Evolutionary conservation across 495 filamentous ascomycete species (phyloP).

Genomic region (Hypomontagnella monticulosa): DNA sequence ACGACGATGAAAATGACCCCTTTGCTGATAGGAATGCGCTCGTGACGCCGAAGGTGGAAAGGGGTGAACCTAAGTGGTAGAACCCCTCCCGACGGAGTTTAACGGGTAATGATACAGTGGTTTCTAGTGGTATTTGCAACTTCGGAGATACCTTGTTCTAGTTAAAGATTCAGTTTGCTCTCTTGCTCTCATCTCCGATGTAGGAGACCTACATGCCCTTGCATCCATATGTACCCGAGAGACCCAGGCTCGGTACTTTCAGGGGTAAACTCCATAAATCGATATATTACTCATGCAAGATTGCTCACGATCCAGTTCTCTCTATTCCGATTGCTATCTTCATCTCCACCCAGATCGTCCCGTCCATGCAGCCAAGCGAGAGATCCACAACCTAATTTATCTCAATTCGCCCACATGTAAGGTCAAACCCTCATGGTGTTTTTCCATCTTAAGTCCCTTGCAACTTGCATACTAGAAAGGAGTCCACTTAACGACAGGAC

Average conservation of each 20-base stretch:
- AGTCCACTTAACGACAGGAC: too few relatives aligned
- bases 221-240: too few relatives aligned
- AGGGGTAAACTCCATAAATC: not conserved
- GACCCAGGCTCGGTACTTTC: not conserved
- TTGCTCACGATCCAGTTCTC: not conserved
- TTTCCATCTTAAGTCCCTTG: too few relatives aligned
- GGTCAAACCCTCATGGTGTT: too few relatives aligned
- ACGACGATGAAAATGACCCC: conserved; percentile 77
- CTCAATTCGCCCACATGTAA: too few relatives aligned
- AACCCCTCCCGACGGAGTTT: not conserved
- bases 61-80: conserved; percentile 64
- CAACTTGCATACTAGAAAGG: too few relatives aligned
- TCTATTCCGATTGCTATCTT: too few relatives aligned
- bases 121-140: not conserved
- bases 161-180: conserved; percentile 2
- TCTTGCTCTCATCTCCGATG: not conserved
- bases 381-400: too few relatives aligned
- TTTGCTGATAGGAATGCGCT: conserved; percentile 82
- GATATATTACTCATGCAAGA: not conserved
- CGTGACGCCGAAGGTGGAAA: conserved; percentile 66
- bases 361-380: too few relatives aligned
- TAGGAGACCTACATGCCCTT: not conserved
- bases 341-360: too few relatives aligned
- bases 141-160: conserved; percentile 29
- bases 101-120: not conserved